Base-by-base conservation (phyloP, 2,329 filamentous ascomycete genomes). In the Thelonectria blattea region DNA sequence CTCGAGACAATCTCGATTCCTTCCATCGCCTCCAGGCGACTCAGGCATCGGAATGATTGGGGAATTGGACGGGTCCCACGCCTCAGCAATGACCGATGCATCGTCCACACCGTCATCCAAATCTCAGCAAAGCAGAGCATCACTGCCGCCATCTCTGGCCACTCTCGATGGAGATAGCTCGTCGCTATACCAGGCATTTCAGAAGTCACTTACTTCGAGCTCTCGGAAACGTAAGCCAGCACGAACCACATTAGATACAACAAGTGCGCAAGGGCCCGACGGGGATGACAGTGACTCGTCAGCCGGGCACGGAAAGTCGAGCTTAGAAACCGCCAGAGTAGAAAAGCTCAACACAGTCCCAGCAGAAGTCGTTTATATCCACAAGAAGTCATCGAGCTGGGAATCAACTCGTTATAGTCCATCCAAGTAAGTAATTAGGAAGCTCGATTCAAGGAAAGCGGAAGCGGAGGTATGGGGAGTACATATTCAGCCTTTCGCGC, bases 281-380 rank as follows among this genome's bases (percentile, higher is more conserved):
- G 5, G 2, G 3, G 4, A 5, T 22, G 50, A n/a, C 2, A 32
- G 20, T n/a, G 1, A 27, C 32, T 39, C 11, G 3, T 12, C 18
- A 7, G 20, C 12, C 11, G 27, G 8, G 27, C 30, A 43, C 1
- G 18, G 12, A n/a, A 24, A 32, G 27, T 12, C 39, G 8, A 52
- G 8, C n/a, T 18, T 15, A 2, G 9, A 43, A 11, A 52, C 9
- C 12, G 39, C 34, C 24, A 20, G n/a, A 17, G 17, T 43, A 5
- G 34, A 52, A 32, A 15, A 10, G 9, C 50, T 52, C 7, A 52
- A 37, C 15, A 43, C 50, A 12, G 43, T 52, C 24, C 50, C 37
- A 18, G 37, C 50, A 42, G 50, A 52, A n/a, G 12, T 52, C 7
- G 32, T 52, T 18, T 43, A 45, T 17, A 43, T 32, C 39, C 50